A percentile compares a stretch with the other conserved stretches of the same genome.
Conservation (phyloP, 805 yeast genomes). For the Metschnikowia anglica region DNA sequence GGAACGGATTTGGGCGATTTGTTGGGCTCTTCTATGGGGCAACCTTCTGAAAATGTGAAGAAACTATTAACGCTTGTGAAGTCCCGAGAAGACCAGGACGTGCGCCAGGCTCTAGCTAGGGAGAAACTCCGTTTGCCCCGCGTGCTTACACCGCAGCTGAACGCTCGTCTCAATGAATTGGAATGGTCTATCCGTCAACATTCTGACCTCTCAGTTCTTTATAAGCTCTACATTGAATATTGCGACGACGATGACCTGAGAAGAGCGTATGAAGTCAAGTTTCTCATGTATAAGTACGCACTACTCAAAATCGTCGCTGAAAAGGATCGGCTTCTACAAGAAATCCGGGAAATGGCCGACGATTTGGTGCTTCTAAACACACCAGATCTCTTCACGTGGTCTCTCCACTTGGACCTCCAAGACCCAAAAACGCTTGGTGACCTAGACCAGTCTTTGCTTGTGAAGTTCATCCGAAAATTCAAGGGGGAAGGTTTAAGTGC, state of each 20-base stretch:
- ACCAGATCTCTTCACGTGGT: constrained; percentile 67
- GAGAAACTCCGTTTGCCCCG: constrained; percentile 52
- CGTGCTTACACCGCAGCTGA: constrained; percentile 41
- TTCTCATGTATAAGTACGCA: constrained; percentile 55
- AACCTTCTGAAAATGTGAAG: constrained; percentile 45
- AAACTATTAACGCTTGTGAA: constrained; percentile 44
- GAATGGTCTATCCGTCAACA: constrained; percentile 49
- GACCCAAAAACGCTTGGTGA: constrained; percentile 54
- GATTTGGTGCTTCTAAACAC: constrained; percentile 73
- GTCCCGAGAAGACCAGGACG: constrained; percentile 40
- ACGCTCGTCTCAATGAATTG: constrained; percentile 35
- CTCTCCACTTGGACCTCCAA: constrained; percentile 67
- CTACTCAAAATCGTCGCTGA: constrained; percentile 59
- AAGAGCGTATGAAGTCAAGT: constrained; percentile 55
- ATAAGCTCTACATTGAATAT: constrained; percentile 55
- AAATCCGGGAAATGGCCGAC: constrained; percentile 56
- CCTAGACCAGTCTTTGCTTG: constrained; percentile 46
- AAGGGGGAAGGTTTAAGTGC: constrained; percentile 61
- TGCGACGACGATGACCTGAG: constrained; percentile 62
- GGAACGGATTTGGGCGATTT: constrained; percentile 54
- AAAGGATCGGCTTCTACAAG: constrained; percentile 30
- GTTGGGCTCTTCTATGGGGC: constrained; percentile 46
- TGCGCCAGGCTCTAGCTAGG: constrained; percentile 43
- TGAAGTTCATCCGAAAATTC: constrained; percentile 56
- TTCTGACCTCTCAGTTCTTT: constrained; percentile 54